Conservation (phyloP, 2,329 filamentous ascomycete genomes). For the Cladosporium colombiae region DNA sequence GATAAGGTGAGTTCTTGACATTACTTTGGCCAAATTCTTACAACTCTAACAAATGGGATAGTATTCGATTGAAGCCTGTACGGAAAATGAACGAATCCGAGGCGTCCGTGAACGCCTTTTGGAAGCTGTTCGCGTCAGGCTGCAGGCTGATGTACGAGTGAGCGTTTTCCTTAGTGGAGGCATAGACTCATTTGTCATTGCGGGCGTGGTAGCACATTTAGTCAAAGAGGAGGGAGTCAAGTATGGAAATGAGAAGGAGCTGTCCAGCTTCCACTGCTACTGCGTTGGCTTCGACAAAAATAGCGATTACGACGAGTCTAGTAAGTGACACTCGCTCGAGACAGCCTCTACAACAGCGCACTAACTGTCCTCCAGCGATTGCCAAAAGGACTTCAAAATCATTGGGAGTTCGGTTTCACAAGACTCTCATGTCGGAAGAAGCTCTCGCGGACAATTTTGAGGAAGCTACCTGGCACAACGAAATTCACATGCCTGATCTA, state of each 20-base stretch:
- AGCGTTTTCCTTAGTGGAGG: conserved; percentile 60
- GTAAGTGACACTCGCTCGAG: neutral
- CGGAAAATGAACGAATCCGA: conserved; percentile 52
- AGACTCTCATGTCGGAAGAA: conserved; percentile 1
- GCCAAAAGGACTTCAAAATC: neutral
- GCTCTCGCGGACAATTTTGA: conserved; percentile 17
- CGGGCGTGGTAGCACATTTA: conserved; percentile 57
- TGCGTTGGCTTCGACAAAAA: conserved; percentile 13
- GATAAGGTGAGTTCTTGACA: conserved; percentile 43
- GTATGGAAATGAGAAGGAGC: neutral
- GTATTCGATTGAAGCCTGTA: conserved; percentile 42
- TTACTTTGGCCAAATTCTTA: neutral
- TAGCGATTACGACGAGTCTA: conserved; percentile 13
- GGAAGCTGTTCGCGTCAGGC: conserved; percentile 53
- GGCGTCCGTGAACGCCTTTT: conserved; percentile 53
- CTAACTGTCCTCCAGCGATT: neutral
- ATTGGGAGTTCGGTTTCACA: conserved; percentile 9
- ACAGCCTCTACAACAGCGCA: neutral
- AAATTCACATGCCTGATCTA: conserved; percentile 15
- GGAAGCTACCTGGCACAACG: conserved; percentile 16
- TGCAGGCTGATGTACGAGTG: conserved; percentile 59
- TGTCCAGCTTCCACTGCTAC: conserved; percentile 28
- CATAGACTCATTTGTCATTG: conserved; percentile 58
- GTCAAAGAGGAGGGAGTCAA: conserved; percentile 46
- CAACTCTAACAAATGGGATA: neutral